These are phyloP conservation scores for Aaosphaeria pasadenensis DNA, from an alignment of 2,329 filamentous ascomycete genomes.

Conservation along the genomic window DNA sequence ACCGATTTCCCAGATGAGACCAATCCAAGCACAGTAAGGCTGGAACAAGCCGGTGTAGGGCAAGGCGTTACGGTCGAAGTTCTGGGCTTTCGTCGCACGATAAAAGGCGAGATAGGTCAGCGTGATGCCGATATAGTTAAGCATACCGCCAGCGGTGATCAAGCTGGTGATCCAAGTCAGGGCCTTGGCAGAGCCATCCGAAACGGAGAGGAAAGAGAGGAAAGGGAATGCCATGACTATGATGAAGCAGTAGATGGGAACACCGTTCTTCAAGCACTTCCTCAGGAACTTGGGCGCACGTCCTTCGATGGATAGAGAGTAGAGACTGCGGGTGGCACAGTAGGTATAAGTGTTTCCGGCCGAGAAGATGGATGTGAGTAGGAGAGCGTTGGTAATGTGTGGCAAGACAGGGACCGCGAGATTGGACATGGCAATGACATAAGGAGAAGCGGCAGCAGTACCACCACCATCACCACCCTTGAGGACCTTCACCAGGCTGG, in stretches of 20 bases:
- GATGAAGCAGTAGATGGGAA: slow-evolving; percentile 71
- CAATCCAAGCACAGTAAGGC: slow-evolving; percentile 52
- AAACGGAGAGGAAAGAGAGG: slow-evolving; percentile 72
- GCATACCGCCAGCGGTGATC: slow-evolving; percentile 65
- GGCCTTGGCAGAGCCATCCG: slow-evolving; percentile 62
- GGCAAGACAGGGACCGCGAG: slow-evolving; percentile 44
- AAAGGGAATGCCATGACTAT: slow-evolving; percentile 66
- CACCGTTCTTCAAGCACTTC: slow-evolving; percentile 59
- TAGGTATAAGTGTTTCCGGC: slow-evolving; percentile 51
- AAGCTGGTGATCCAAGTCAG: slow-evolving; percentile 70
- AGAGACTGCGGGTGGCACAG: slow-evolving; percentile 52
- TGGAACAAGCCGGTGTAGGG: slow-evolving; percentile 49
- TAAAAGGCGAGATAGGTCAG: slow-evolving; percentile 60
- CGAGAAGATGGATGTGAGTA: slow-evolving; percentile 49
- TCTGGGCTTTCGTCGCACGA: slow-evolving; percentile 46
- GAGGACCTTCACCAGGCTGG: slow-evolving; percentile 62
- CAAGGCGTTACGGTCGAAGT: slow-evolving; percentile 49
- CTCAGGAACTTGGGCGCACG: slow-evolving; percentile 54
- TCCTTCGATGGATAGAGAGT: slow-evolving; percentile 53
- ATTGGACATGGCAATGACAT: slow-evolving; percentile 60
- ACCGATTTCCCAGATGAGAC: slow-evolving; percentile 47
- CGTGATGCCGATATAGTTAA: slow-evolving; percentile 49
- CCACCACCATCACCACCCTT: slow-evolving; percentile 26
- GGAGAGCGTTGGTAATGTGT: slow-evolving; percentile 52
- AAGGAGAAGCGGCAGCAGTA: slow-evolving; percentile 58